Evolutionary conservation across 352 stramenopile species (phyloP).

Genomic region (Phytophthora tentaculata): DNA sequence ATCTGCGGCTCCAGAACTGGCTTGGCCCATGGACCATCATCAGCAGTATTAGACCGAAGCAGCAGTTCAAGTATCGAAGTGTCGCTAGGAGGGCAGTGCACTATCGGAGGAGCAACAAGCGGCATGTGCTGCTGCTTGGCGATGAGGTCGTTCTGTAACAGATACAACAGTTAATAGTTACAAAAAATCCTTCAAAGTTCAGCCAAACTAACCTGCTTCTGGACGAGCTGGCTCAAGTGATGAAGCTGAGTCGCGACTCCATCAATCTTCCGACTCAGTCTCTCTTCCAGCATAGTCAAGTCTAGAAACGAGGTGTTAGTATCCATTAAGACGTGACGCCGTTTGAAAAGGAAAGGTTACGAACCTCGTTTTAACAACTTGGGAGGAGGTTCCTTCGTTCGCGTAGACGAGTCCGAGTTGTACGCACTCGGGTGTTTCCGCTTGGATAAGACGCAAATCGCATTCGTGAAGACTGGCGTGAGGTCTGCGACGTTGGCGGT

Average conservation of each 20-base stretch:
- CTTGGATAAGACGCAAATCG: conserved; percentile 89
- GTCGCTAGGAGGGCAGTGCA: conserved; percentile 36
- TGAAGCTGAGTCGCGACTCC: conserved; percentile 56
- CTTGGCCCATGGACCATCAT: conserved; percentile 45
- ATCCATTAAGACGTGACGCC: background rate
- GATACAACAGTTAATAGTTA: conserved; percentile 7
- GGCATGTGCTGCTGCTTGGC: conserved; percentile 47
- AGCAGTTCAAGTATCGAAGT: conserved; percentile 65
- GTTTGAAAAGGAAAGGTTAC: background rate
- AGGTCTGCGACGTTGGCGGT: conserved; percentile 81
- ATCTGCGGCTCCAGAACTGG: conserved; percentile 16
- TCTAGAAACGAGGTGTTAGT: too few species aligned
- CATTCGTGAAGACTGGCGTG: conserved; percentile 83
- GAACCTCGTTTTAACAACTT: conserved; percentile 74
- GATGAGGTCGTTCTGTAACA: conserved; percentile 54
- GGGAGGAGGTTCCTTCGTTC: conserved; percentile 54
- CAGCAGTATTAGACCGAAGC: conserved; percentile 54
- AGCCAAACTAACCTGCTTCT: conserved; percentile 49
- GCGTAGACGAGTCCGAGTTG: conserved; percentile 49
- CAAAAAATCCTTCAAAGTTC: background rate
- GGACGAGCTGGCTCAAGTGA: conserved; percentile 62
- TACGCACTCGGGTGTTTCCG: conserved; percentile 71
- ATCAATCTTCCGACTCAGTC: conserved; percentile 61
- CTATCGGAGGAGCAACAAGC: conserved; percentile 16
- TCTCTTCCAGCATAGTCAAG: conserved; percentile 65